A percentile compares a stretch with the other conserved stretches of the same genome.
phyloP scores from a whole-genome alignment of 176 grass and related monocot genomes.

The Leersia perrieri region DNA sequence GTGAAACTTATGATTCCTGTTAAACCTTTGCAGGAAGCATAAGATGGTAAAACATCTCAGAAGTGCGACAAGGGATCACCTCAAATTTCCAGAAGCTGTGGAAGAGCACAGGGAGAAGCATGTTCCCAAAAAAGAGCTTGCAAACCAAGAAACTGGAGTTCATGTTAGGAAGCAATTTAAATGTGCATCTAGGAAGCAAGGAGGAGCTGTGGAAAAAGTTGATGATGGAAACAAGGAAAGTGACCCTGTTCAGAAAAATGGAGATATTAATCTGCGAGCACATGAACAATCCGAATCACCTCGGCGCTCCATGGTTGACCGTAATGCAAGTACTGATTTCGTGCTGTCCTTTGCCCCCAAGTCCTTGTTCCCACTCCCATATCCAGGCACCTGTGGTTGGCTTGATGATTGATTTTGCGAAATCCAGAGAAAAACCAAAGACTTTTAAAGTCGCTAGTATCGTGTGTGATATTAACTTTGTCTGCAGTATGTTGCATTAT shows the following conservation, averaged over 20 bases:
- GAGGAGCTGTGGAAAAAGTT: neutral
- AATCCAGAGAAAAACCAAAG: neutral
- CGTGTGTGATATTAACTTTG: neutral
- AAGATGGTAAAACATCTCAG: slow-evolving; percentile 32
- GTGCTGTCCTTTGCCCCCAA: neutral
- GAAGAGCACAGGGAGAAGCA: no score
- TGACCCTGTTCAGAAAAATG: neutral
- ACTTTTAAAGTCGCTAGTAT: neutral
- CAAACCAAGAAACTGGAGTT: neutral
- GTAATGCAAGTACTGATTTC: neutral
- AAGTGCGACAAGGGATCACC: slow-evolving; percentile 41
- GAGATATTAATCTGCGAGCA: neutral
- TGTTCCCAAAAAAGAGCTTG: neutral
- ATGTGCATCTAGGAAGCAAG: neutral
- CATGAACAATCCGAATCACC: neutral
- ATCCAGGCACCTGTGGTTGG: neutral
- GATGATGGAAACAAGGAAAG: neutral
- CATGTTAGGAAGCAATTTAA: neutral
- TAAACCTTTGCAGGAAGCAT: slow-evolving; percentile 45
- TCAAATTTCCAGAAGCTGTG: slow-evolving; percentile 39
- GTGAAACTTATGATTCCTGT: neutral
- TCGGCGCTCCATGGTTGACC: neutral
- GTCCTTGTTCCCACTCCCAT: neutral
- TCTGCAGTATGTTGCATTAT: neutral
- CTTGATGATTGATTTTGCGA: neutral